Conservation (phyloP, 1,284 basidiomycete genomes). For the Puccinia brachypodii region DNA sequence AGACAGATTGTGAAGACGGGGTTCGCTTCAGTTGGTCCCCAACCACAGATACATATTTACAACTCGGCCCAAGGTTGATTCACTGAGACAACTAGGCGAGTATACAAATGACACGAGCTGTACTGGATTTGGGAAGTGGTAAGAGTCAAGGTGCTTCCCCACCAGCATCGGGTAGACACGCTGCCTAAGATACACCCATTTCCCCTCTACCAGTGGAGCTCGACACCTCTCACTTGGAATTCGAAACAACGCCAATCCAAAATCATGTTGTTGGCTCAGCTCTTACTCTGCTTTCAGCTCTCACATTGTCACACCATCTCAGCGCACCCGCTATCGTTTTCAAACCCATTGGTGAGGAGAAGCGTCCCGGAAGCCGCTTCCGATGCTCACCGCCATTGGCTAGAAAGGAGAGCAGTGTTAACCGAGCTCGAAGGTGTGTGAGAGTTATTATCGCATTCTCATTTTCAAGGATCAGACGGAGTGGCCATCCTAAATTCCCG, state of each 20-base stretch:
- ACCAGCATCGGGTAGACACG: too few relatives aligned
- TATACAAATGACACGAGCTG: neutral
- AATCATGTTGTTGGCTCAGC: neutral
- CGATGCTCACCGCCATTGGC: neutral
- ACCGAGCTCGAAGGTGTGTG: neutral
- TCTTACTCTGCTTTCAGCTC: neutral
- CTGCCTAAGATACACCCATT: too few relatives aligned
- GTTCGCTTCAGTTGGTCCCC: too few relatives aligned
- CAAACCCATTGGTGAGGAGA: neutral
- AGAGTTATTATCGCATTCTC: neutral
- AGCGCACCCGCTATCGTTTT: neutral
- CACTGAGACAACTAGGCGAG: neutral
- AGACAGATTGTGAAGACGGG: too few relatives aligned
- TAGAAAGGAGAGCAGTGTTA: neutral
- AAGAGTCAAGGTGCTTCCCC: neutral
- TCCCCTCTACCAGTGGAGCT: too few relatives aligned
- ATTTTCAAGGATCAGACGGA: too few relatives aligned
- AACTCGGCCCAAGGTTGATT: neutral
- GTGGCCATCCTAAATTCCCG: neutral
- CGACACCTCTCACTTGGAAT: too few relatives aligned
- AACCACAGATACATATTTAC: too few relatives aligned
- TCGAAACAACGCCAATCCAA: neutral
- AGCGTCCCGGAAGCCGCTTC: neutral
- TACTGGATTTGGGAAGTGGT: neutral
- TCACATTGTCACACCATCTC: neutral